phyloP scores from a whole-genome alignment of 2,329 filamentous ascomycete species.

The Monosporascus sp. region DNA sequence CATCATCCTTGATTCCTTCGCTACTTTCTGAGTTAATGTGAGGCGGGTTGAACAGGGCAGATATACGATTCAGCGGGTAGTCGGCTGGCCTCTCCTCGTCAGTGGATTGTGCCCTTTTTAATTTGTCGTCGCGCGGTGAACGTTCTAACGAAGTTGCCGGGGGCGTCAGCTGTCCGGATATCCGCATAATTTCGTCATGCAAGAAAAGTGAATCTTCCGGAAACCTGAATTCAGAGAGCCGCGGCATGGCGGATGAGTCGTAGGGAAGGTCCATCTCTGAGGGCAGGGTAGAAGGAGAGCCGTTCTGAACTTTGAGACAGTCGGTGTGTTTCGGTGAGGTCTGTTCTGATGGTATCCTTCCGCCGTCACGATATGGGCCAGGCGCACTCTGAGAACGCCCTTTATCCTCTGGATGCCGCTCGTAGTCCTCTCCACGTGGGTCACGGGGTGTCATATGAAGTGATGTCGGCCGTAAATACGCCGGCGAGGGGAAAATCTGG shows the following conservation, averaged over 20 bases:
- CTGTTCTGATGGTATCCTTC: slow-evolving; percentile 16
- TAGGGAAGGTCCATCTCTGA: slow-evolving; percentile 1
- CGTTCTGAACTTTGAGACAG: neutral
- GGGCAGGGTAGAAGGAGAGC: neutral
- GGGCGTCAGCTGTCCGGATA: neutral
- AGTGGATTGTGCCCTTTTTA: neutral
- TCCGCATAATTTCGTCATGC: slow-evolving; percentile 5
- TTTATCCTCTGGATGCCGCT: slow-evolving; percentile 12
- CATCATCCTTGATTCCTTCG: slow-evolving; percentile 2
- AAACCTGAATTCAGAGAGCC: slow-evolving; percentile 20
- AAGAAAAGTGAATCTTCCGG: slow-evolving; percentile 21
- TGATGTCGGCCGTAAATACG: slow-evolving; percentile 50
- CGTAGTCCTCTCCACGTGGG: slow-evolving; percentile 37
- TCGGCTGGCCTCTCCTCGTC: slow-evolving; percentile 15
- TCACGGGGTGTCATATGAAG: slow-evolving; percentile 54
- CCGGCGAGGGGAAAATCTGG: slow-evolving; percentile 24
- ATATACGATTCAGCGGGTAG: slow-evolving; percentile 25
- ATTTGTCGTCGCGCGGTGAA: neutral
- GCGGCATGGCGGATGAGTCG: slow-evolving; percentile 3
- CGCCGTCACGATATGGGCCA: slow-evolving; percentile 12
- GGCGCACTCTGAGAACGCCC: slow-evolving; percentile 22
- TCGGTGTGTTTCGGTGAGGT: neutral
- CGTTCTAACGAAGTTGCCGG: neutral
- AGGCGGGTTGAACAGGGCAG: slow-evolving; percentile 21
- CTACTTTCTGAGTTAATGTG: slow-evolving; percentile 14